Evolutionary conservation across 805 yeast genomes (phyloP).

Genomic region (Metschnikowia lunata): DNA sequence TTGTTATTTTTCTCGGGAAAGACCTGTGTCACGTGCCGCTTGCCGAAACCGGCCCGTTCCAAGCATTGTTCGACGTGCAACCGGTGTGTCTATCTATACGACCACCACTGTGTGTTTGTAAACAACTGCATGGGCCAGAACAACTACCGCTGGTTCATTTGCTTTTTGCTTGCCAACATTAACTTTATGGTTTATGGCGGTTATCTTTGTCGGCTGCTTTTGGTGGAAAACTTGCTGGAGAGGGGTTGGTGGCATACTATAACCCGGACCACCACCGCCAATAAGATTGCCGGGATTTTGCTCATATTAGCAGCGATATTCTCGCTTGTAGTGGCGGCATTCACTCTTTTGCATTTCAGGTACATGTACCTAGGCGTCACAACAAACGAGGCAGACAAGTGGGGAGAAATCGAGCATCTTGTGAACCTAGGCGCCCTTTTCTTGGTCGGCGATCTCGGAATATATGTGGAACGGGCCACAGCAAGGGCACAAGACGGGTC

Average conservation of each 20-base stretch:
- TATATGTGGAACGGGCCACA: constrained; percentile 23
- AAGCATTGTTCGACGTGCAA: constrained; percentile 64
- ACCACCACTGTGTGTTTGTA: constrained; percentile 64
- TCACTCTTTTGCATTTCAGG: constrained; percentile 33
- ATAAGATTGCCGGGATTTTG: constrained; percentile 42
- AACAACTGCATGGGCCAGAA: constrained; percentile 71
- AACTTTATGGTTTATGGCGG: constrained; percentile 40
- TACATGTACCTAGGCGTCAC: constrained; percentile 65
- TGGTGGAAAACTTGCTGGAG: constrained; percentile 9
- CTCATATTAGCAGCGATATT: constrained; percentile 43
- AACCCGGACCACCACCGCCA: constrained; percentile 25
- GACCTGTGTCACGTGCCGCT: constrained; percentile 45
- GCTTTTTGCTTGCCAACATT: constrained; percentile 46
- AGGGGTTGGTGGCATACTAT: constrained; percentile 20
- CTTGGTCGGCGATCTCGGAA: constrained; percentile 8
- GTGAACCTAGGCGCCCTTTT: constrained; percentile 14
- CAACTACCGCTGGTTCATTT: constrained; percentile 58
- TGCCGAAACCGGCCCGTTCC: constrained; percentile 54
- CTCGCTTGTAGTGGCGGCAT: constrained; percentile 37
- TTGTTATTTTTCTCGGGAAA: constrained; percentile 48
- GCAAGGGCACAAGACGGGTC: constrained; percentile 5
- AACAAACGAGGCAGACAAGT: constrained; percentile 68
- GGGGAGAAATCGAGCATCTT: constrained; percentile 53
- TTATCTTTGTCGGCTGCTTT: constrained; percentile 25
- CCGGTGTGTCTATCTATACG: constrained; percentile 44